Percentiles rank a stretch among this genome's conserved stretches.
Conservation (phyloP, 129 eudicot species). For the Flaveria ramosissima region DNA sequence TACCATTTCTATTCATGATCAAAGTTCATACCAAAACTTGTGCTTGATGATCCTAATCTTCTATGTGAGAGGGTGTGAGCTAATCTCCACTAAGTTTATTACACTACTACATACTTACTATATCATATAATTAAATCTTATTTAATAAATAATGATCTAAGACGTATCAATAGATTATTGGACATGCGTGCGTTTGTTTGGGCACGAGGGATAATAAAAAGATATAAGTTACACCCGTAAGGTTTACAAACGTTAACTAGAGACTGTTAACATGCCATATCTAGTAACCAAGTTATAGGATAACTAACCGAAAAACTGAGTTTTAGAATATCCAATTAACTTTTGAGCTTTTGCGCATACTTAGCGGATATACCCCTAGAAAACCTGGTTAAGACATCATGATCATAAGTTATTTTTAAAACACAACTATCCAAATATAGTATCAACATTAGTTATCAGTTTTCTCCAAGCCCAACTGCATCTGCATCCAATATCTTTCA, state of each 20-base stretch:
- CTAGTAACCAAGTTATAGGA: constrained; percentile 9
- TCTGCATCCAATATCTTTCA: constrained; percentile 33
- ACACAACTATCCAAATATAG: background rate
- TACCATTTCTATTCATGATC: constrained; percentile 15
- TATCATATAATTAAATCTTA: background rate
- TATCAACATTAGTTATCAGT: constrained; percentile 34
- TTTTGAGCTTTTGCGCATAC: background rate
- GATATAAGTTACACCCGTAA: background rate
- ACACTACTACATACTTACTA: background rate
- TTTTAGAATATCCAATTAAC: background rate
- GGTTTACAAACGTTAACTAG: background rate
- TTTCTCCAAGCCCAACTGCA: constrained; percentile 64
- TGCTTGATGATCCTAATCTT: background rate
- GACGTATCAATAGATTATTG: background rate
- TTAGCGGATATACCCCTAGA: background rate
- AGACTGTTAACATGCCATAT: constrained; percentile 5
- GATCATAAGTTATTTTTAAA: background rate
- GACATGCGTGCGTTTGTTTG: background rate
- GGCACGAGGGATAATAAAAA: background rate
- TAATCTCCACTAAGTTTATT: background rate
- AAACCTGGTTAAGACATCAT: background rate
- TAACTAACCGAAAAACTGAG: constrained; percentile 4
- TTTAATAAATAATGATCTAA: background rate
- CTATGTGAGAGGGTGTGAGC: background rate
- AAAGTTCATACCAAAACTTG: constrained; percentile 4